Base-by-base conservation (phyloP, 306 rosid species). In the Cicer yamashitae region DNA sequence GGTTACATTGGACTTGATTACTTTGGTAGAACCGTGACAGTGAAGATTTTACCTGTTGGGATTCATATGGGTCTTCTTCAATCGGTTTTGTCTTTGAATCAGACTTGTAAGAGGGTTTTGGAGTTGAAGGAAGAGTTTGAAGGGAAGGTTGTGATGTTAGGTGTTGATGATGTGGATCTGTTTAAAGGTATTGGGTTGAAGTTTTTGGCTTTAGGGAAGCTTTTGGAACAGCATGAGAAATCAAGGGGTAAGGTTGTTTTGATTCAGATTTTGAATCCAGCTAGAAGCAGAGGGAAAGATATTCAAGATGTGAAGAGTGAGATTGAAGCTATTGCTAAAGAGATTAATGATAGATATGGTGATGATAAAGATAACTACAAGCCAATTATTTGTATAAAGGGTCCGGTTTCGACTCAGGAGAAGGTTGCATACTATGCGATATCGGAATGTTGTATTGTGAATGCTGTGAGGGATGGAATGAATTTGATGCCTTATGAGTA, bases 391-490 rank as follows among this genome's bases (percentile, higher is more conserved):
- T 48, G 80, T 20, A 34, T 89, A 18, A 79, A 86, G 34, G 88
- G 88, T 1, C 88, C 86, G 0, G 73, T 87, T 37, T 71, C 89
- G 0, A 84, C 89, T 2, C 81, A 71, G 41, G 91, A 85, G 64
- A 91, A 91, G 67, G 89, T 74, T 6, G 86, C 96, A 0, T 89
- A 84, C 53, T 91, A 68, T 43, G 87, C 96, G 7, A 75, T 91
- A 47, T 73, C 96, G 0, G 93, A 91, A 38, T 88, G 91, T 34
- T 89, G 90, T 14, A 71, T 88, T 9, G 93, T 89, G 63, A 90
- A 81, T 85, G 86, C 87, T 34, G 93, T 88, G 70, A 86, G 96
- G 56, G 96, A 90, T 80, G 96, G 96, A 8, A 87, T 91, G 96
- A 91, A 91, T 75, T 79, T 91, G 84, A 86, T 88, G 70, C 93